Percentiles rank a stretch among this genome's conserved stretches.
Evolutionary conservation across 352 stramenopile species (phyloP).

Genomic region (Phytophthora idaei): DNA sequence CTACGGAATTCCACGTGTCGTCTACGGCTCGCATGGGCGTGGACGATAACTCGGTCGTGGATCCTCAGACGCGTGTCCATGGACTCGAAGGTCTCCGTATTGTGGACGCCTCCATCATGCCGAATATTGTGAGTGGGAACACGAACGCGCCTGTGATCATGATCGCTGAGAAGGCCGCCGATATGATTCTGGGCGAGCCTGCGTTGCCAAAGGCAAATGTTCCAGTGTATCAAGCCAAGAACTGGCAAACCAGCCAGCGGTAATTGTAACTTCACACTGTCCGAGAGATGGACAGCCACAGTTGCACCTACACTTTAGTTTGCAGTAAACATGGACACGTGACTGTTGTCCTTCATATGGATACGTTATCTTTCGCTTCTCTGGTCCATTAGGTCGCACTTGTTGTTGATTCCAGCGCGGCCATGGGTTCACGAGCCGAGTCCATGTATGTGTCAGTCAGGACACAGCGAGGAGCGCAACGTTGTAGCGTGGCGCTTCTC

Average conservation of each 20-base stretch:
- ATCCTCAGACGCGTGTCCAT: constrained; percentile 81
- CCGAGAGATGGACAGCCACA: no score
- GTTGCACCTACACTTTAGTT: no score
- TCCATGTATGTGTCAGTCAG: no score
- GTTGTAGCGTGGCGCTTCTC: no score
- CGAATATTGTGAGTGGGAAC: constrained; percentile 93
- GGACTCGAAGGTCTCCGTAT: constrained; percentile 90
- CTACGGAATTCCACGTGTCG: constrained; percentile 84
- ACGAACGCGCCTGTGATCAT: constrained; percentile 93
- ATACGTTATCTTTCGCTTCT: no score
- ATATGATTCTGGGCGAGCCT: constrained; percentile 83
- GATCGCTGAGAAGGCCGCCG: constrained; percentile 91
- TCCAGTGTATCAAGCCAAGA: constrained; percentile 59
- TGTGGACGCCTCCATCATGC: constrained; percentile 93
- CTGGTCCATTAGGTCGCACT: no score
- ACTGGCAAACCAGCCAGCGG: constrained; percentile 68
- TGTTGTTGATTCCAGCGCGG: no score
- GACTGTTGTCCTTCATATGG: no score
- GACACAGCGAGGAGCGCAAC: no score
- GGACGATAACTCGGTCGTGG: constrained; percentile 80
- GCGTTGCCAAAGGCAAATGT: constrained; percentile 64
- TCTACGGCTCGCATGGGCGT: constrained; percentile 88
- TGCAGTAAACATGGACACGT: no score
- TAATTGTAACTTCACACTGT: no score
- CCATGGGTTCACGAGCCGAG: no score